Evolutionary conservation across 345 rosid genomes (phyloP), one percentile per base, ranked within the genome.

Genomic region (Diplotaxis tenuifolia): DNA sequence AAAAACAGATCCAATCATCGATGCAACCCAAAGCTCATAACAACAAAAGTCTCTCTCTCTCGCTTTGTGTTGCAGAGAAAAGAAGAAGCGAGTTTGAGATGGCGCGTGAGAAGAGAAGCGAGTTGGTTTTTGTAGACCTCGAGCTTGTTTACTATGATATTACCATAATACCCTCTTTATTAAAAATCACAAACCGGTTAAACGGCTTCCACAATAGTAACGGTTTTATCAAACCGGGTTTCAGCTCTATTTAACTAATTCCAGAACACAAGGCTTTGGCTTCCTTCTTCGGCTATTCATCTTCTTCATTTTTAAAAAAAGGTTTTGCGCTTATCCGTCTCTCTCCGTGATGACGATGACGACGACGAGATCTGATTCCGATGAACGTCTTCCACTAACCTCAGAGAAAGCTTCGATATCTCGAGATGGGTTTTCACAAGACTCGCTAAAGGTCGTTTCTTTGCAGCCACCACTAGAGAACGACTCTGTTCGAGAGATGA

Each of bases 41-140:
- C 42, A 36, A 36, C 14, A 9, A 40, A 40, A 40, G 49, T 49
- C 21, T 6, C 58, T 27, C 9, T 67, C 76, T 55, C 81, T 57
- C 71, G 65, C 67, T 60, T 76, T 64, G 70, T 75, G 75, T 28
- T 18, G 76, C 45, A 65, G 67, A 25, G 76, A 47, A 65, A 62
- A n/a, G 71, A 47, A 54, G 73, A 49, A 38, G 47, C 62, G 58
- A 79, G 56, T 56, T 65, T 72, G 32, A 2, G 68, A 54, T 15
- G 62, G 83, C 83, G 82, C 84, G 83, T 81, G 82, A 70, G 54
- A 4, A 45, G 36, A 31, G 61, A 29, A 59, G 80, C 72, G 80
- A 77, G 75, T 77, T 72, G 76, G 65, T 36, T 59, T 71, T 49
- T 59, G 62, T 70, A 71, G 68, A 54, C 50, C 50, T 36, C 67